phyloP scores from a whole-genome alignment of 495 filamentous ascomycete genomes.

The Peziza echinospora region DNA sequence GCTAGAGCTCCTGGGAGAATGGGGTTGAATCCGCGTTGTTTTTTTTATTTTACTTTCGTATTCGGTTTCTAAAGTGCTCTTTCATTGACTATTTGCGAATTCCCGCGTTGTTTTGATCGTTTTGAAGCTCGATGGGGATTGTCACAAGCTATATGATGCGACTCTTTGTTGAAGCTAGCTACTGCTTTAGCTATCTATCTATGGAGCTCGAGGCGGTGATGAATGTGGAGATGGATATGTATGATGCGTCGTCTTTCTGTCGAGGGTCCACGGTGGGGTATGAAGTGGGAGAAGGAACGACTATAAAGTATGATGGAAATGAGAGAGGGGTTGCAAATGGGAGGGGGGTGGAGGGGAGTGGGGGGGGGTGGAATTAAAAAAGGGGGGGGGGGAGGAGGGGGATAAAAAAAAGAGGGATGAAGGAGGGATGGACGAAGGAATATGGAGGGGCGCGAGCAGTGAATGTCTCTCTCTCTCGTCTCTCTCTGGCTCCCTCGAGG shows the following conservation, averaged over 20 bases:
- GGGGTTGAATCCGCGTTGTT: conserved; percentile 22
- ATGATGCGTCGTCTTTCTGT: neutral
- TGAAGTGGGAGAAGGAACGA: conserved; percentile 1
- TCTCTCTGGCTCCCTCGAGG: too few species aligned
- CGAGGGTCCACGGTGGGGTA: conserved; percentile 1
- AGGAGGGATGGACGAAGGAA: conserved; percentile 9
- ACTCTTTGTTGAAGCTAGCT: neutral
- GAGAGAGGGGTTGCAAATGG: conserved; percentile 9
- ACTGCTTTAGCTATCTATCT: neutral
- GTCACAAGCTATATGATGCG: too few species aligned
- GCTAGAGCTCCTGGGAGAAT: neutral
- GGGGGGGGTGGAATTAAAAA: conserved; percentile 23
- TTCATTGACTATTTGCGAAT: conserved; percentile 17
- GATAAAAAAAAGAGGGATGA: too few species aligned
- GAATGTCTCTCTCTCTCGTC: too few species aligned
- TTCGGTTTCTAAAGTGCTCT: conserved; percentile 14
- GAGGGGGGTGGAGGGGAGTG: conserved; percentile 14
- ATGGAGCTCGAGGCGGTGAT: neutral
- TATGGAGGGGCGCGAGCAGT: conserved; percentile 19
- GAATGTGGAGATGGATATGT: too few species aligned
- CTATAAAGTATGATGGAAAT: conserved; percentile 5
- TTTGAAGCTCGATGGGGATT: too few species aligned
- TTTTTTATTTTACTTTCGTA: conserved; percentile 11
- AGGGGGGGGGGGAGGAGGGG: conserved; percentile 22
- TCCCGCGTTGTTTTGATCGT: neutral